These are phyloP conservation scores for Vicia villosa DNA, from an alignment of 306 rosid genomes.

Conservation along the genomic window DNA sequence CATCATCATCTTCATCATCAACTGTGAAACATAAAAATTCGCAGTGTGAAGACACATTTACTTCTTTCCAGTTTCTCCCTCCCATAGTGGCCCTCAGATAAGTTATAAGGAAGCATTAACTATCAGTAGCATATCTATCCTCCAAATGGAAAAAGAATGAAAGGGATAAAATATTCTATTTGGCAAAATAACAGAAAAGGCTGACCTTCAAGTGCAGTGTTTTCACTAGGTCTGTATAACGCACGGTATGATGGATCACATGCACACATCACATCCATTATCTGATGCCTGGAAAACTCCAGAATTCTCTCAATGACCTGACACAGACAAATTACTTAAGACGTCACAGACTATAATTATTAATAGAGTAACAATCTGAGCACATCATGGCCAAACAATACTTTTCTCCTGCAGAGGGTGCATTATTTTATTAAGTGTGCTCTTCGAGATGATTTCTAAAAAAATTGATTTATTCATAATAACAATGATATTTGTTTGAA, in stretches of 20 bases:
- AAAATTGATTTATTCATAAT: neutral
- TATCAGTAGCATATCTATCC: slow-evolving; percentile 22
- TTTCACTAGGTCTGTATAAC: slow-evolving; percentile 81
- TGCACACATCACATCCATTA: slow-evolving; percentile 93
- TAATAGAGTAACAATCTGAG: slow-evolving; percentile 19
- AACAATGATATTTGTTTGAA: slow-evolving; percentile 1
- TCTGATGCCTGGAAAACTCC: slow-evolving; percentile 90
- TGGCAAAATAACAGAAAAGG: slow-evolving; percentile 17
- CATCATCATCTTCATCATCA: slow-evolving; percentile 77
- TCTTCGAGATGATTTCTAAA: neutral
- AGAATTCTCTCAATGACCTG: slow-evolving; percentile 96
- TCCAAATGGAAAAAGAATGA: slow-evolving; percentile 22
- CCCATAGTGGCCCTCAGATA: slow-evolving; percentile 17
- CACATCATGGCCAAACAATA: slow-evolving; percentile 23
- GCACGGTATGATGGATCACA: slow-evolving; percentile 92
- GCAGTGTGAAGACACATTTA: slow-evolving; percentile 25
- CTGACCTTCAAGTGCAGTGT: slow-evolving; percentile 75
- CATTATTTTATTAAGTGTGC: neutral
- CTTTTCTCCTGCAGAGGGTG: slow-evolving; percentile 10
- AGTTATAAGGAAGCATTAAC: slow-evolving; percentile 21
- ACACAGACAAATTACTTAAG: slow-evolving; percentile 31
- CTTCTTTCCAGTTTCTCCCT: slow-evolving; percentile 23
- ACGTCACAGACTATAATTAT: slow-evolving; percentile 8
- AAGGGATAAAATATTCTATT: neutral
- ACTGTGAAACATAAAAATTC: slow-evolving; percentile 47